Evolutionary conservation across 495 filamentous ascomycete species (phyloP).

Genomic region (Neurospora sp.): DNA sequence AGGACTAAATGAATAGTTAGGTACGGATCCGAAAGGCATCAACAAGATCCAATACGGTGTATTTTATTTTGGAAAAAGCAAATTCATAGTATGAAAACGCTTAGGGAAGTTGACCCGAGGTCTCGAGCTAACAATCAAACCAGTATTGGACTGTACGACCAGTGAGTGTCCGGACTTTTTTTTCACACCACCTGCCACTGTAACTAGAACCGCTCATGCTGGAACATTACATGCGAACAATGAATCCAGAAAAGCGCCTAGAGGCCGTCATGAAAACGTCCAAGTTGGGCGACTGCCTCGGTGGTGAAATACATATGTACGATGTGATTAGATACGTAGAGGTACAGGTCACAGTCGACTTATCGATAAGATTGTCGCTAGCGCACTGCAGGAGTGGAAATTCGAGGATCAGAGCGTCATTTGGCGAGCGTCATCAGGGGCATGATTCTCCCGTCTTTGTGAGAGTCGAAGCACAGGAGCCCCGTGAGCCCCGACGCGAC

Average conservation of each 20-base stretch:
- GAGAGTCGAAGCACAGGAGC: background rate
- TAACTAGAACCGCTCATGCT: background rate
- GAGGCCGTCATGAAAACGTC: background rate
- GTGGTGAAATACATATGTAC: background rate
- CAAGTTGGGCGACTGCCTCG: background rate
- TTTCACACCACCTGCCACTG: background rate
- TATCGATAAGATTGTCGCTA: background rate
- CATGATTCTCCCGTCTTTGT: background rate
- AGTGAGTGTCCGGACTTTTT: too few relatives aligned
- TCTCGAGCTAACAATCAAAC: too few relatives aligned
- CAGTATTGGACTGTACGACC: too few relatives aligned
- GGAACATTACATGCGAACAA: background rate
- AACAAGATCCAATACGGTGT: too few relatives aligned
- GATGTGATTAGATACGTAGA: background rate
- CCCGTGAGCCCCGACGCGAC: background rate
- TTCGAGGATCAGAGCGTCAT: background rate
- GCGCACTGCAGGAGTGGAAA: background rate
- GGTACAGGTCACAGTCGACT: background rate
- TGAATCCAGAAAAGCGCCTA: background rate
- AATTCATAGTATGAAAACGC: too few relatives aligned
- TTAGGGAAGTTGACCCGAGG: too few relatives aligned
- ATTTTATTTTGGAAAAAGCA: too few relatives aligned
- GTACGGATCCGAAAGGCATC: too few relatives aligned
- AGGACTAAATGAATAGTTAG: too few relatives aligned
- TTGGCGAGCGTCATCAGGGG: background rate